phyloP scores from a whole-genome alignment of 2,329 filamentous ascomycete genomes.

The Gremmenia infestans region DNA sequence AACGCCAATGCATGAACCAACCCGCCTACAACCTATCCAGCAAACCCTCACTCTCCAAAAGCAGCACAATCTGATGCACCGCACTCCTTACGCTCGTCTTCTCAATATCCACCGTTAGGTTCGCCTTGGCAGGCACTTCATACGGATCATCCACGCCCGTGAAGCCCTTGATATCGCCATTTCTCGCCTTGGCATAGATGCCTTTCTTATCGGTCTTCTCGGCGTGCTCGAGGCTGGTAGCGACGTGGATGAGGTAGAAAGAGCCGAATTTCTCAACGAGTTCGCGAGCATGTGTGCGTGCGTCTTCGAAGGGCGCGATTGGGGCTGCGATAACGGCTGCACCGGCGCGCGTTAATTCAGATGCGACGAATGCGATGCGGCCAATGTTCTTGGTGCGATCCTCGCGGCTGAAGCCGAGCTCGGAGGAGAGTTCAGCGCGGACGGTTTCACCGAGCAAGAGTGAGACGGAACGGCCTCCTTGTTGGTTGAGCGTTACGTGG shows the following conservation, averaged over 20 bases:
- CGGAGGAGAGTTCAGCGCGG: conserved; percentile 84
- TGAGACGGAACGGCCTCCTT: conserved; percentile 89
- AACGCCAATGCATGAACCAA: no score
- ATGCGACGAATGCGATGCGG: conserved; percentile 93
- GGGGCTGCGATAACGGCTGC: conserved; percentile 94
- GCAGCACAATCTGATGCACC: conserved; percentile 92
- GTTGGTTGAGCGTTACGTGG: conserved; percentile 96
- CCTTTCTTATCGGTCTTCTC: conserved; percentile 95
- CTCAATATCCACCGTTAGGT: conserved; percentile 78
- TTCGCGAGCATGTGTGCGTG: conserved; percentile 73
- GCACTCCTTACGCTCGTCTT: conserved; percentile 87
- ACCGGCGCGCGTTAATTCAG: conserved; percentile 87
- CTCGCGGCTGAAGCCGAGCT: conserved; percentile 89
- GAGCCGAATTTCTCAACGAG: conserved; percentile 81
- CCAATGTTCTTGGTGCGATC: conserved; percentile 94
- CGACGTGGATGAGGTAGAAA: conserved; percentile 95
- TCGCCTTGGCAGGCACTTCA: conserved; percentile 74
- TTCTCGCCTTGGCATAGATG: conserved; percentile 77
- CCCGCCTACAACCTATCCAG: conserved; percentile 55
- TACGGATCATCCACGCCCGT: conserved; percentile 98
- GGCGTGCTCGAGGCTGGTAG: conserved; percentile 83
- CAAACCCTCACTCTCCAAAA: conserved; percentile 85
- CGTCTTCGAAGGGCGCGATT: conserved; percentile 85
- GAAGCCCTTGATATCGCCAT: conserved; percentile 94
- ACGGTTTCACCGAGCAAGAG: conserved; percentile 95